Conservation (phyloP, 345 rosid species). For the Euphorbia peplus region DNA sequence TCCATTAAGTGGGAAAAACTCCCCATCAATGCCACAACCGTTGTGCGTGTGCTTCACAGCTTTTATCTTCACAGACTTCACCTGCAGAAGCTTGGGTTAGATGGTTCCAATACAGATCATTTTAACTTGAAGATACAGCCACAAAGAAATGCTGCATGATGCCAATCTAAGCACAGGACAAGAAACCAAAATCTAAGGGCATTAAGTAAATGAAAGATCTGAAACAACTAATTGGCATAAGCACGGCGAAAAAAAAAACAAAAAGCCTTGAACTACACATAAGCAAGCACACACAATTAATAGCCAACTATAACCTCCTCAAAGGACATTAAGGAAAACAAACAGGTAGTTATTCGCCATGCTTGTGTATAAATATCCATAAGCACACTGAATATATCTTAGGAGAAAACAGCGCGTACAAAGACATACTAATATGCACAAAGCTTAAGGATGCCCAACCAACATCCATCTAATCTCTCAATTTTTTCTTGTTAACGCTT, state of each 20-base stretch:
- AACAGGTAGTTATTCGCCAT: not conserved
- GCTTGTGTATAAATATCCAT: not conserved
- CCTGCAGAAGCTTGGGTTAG: constrained; percentile 45
- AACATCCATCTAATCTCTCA: too few species aligned
- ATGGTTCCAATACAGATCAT: not conserved
- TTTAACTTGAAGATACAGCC: not conserved
- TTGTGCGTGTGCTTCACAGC: constrained; percentile 70
- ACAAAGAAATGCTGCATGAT: not conserved
- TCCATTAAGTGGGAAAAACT: constrained; percentile 75
- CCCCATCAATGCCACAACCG: constrained; percentile 95
- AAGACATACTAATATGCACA: not conserved
- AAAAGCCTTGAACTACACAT: too few species aligned
- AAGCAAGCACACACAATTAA: too few species aligned
- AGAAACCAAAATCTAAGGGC: not conserved
- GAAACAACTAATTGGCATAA: not conserved
- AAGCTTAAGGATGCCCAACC: not conserved
- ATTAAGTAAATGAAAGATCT: not conserved
- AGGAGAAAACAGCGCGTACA: not conserved
- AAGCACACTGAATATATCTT: not conserved
- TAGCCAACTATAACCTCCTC: not conserved
- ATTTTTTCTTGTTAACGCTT: too few species aligned
- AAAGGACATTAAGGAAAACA: not conserved
- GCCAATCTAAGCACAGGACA: not conserved
- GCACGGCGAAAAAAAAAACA: too few species aligned
- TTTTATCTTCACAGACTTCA: constrained; percentile 85